These are phyloP conservation scores for Pythium phragmiticola DNA, from an alignment of 352 stramenopile species.

Conservation along the genomic window DNA sequence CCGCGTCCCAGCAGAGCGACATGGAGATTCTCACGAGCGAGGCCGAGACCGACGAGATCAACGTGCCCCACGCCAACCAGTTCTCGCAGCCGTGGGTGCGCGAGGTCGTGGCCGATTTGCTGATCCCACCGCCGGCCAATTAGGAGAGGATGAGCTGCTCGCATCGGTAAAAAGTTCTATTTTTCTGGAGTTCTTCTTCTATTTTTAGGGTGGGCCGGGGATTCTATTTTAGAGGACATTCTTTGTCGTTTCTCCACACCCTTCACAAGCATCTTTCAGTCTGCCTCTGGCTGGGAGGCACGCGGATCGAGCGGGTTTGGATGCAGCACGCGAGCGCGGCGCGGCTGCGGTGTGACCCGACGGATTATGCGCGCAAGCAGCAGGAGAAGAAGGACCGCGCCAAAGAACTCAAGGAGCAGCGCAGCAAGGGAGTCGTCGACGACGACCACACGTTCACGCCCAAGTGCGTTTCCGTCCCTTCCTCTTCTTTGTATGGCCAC, in stretches of 20 bases:
- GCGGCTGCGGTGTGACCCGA: constrained; percentile 72
- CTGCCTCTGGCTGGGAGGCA: not conserved
- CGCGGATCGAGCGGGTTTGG: constrained; percentile 5
- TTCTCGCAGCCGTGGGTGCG: constrained; percentile 77
- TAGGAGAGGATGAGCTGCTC: not conserved
- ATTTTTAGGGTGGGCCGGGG: not conserved
- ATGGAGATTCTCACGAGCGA: constrained; percentile 61
- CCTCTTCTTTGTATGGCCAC: not conserved
- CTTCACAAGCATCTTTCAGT: not conserved
- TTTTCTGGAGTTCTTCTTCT: not conserved
- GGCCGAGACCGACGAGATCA: constrained; percentile 61
- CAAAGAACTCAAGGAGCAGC: constrained; percentile 71
- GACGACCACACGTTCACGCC: constrained; percentile 78
- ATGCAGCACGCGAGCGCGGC: constrained; percentile 45
- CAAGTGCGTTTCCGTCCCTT: constrained; percentile 40
- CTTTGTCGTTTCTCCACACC: not conserved
- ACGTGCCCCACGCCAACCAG: constrained; percentile 51
- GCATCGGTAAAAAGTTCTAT: not conserved
- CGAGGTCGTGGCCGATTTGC: constrained; percentile 40
- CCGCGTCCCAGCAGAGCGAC: constrained; percentile 56
- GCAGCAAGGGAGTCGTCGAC: constrained; percentile 60
- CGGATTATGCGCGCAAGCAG: constrained; percentile 78
- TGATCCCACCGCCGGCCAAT: constrained; percentile 29
- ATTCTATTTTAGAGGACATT: not conserved
- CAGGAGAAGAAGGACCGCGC: constrained; percentile 75